phyloP scores from a whole-genome alignment of 2,329 filamentous ascomycete genomes.

The Tolypocladium ovalisporum region DNA sequence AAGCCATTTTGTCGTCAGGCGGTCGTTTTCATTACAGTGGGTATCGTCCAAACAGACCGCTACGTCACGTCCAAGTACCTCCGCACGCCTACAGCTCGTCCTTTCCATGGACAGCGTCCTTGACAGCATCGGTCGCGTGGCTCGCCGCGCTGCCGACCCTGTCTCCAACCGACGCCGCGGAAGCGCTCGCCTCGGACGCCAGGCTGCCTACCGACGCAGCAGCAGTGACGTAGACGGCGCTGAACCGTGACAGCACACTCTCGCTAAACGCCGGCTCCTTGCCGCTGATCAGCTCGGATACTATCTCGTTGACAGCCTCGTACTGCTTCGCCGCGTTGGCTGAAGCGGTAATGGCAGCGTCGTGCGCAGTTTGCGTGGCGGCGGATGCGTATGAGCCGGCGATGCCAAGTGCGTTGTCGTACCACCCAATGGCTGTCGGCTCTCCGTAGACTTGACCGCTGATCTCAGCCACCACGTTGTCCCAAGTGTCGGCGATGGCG shows the following conservation, averaged over 20 bases:
- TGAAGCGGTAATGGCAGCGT: slow-evolving; percentile 41
- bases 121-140: slow-evolving; percentile 30
- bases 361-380: slow-evolving; percentile 36
- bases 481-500: slow-evolving; percentile 28
- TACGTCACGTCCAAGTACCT: not conserved
- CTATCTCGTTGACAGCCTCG: slow-evolving; percentile 55
- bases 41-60: slow-evolving; percentile 1
- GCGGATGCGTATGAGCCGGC: slow-evolving; percentile 50
- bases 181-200: slow-evolving; percentile 21
- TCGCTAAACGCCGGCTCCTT: slow-evolving; percentile 76
- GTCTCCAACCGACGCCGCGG: slow-evolving; percentile 21
- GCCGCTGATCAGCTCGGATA: slow-evolving; percentile 66
- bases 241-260: slow-evolving; percentile 62
- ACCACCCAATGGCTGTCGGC: slow-evolving; percentile 47
- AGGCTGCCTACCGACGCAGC: slow-evolving; percentile 40
- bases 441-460: slow-evolving; percentile 62
- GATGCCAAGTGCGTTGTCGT: slow-evolving; percentile 31
- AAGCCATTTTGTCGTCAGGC: not conserved
- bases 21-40: not conserved
- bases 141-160: slow-evolving; percentile 25
- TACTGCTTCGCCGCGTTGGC: slow-evolving; percentile 54
- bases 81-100: slow-evolving; percentile 28
- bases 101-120: slow-evolving; percentile 22
- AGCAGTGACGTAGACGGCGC: slow-evolving; percentile 61
- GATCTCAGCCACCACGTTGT: slow-evolving; percentile 44